Evolutionary conservation across 768 basidiomycete genomes (phyloP).

Genomic region (Kwoniella botswanensis): DNA sequence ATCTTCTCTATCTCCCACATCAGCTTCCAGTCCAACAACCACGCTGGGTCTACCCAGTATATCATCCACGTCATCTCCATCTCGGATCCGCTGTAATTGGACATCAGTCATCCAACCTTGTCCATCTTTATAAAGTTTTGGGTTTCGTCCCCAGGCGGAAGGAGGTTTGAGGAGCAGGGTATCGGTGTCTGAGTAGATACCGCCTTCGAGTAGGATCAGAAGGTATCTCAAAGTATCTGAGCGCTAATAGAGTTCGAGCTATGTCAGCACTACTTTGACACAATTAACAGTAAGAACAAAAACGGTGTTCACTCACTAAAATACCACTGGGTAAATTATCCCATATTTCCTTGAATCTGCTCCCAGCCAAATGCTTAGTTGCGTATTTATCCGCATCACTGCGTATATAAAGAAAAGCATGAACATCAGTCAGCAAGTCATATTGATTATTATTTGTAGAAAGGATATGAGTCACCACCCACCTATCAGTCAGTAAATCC

Average conservation of each 20-base stretch:
- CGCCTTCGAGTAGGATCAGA: slow-evolving; percentile 50
- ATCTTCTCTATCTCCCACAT: slow-evolving; percentile 61
- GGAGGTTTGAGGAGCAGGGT: slow-evolving; percentile 56
- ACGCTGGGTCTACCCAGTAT: slow-evolving; percentile 51
- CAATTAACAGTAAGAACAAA: neutral
- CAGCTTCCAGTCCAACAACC: slow-evolving; percentile 61
- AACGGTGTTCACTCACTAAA: slow-evolving; percentile 37
- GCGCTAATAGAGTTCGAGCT: slow-evolving; percentile 25
- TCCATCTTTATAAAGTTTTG: slow-evolving; percentile 41
- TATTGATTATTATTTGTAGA: neutral
- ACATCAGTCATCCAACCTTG: slow-evolving; percentile 43
- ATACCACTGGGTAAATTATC: slow-evolving; percentile 53
- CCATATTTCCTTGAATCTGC: slow-evolving; percentile 49
- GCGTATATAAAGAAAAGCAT: neutral
- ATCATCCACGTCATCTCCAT: slow-evolving; percentile 32
- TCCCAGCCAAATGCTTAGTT: slow-evolving; percentile 28
- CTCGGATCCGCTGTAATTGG: slow-evolving; percentile 21
- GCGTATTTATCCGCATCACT: slow-evolving; percentile 44
- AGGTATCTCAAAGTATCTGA: slow-evolving; percentile 55
- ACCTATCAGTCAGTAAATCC: slow-evolving; percentile 50
- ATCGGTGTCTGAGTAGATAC: slow-evolving; percentile 60
- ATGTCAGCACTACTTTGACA: neutral
- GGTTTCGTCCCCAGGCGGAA: slow-evolving; percentile 50
- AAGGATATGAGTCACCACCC: slow-evolving; percentile 20
- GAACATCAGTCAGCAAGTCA: too few species aligned